These are phyloP conservation scores for Coriaria nepalensis DNA, from an alignment of 306 rosid species.

Conservation along the genomic window DNA sequence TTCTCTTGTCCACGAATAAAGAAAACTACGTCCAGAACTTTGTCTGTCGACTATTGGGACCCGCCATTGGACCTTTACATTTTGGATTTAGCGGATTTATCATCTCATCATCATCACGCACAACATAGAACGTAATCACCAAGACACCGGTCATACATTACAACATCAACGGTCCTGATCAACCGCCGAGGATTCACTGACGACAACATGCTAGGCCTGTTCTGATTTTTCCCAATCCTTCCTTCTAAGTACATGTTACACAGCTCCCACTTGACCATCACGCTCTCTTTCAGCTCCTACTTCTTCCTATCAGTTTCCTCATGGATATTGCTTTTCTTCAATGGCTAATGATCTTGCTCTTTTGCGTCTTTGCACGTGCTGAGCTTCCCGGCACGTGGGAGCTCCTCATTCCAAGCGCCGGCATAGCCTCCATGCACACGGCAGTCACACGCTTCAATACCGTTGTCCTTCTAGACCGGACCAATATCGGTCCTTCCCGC, in stretches of 20 bases:
- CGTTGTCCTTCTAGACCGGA: slow-evolving; percentile 70
- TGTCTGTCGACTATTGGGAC: no score
- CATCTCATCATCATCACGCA: no score
- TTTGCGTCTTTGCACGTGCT: slow-evolving; percentile 17
- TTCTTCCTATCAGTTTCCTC: not conserved
- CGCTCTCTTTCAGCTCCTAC: not conserved
- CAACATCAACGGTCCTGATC: not conserved
- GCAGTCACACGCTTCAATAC: slow-evolving; percentile 84
- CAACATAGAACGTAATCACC: no score
- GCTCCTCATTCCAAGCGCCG: slow-evolving; percentile 47
- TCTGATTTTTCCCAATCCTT: no score
- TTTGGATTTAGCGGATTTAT: no score
- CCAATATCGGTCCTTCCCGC: slow-evolving; percentile 63
- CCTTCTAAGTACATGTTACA: slow-evolving; percentile 10
- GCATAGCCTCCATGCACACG: slow-evolving; percentile 88
- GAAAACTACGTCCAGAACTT: no score
- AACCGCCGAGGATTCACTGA: no score
- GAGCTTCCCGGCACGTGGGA: slow-evolving; percentile 91
- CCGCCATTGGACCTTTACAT: no score
- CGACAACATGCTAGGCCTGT: no score
- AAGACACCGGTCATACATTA: no score
- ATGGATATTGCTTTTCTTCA: slow-evolving; percentile 18
- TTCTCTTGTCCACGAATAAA: no score
- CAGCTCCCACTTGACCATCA: not conserved
- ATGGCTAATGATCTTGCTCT: slow-evolving; percentile 2